These are phyloP conservation scores for Limnanthes douglasii DNA, from an alignment of 345 rosid species.

Conservation along the genomic window DNA sequence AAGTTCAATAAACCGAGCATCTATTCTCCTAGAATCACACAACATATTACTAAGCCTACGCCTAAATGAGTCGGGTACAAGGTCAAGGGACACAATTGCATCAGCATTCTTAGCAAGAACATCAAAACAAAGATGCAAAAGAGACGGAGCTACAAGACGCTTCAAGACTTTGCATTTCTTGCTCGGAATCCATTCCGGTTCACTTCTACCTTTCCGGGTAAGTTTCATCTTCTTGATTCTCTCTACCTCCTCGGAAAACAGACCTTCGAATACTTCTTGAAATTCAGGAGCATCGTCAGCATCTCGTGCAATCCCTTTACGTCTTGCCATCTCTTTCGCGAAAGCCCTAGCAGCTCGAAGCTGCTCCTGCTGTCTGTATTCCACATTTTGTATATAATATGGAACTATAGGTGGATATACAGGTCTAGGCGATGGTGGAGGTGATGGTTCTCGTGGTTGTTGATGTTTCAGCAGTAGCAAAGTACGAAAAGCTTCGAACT, in stretches of 20 bases:
- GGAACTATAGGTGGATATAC: neutral
- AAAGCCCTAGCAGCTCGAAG: neutral
- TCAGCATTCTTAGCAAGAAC: slow-evolving; percentile 21
- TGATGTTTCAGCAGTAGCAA: too few species aligned
- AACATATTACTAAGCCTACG: slow-evolving; percentile 14
- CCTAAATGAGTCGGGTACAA: slow-evolving; percentile 27
- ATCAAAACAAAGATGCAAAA: slow-evolving; percentile 17
- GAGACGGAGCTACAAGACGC: slow-evolving; percentile 11
- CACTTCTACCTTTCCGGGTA: neutral
- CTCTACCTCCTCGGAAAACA: slow-evolving; percentile 15
- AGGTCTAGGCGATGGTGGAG: neutral
- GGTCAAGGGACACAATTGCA: slow-evolving; percentile 17
- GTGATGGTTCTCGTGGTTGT: neutral
- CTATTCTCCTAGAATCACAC: slow-evolving; percentile 12
- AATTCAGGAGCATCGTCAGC: too few species aligned
- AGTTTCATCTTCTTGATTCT: slow-evolving; percentile 12
- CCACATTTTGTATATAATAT: neutral
- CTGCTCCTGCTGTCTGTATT: too few species aligned
- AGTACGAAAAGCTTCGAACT: neutral
- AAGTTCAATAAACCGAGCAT: slow-evolving; percentile 19
- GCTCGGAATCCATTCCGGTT: slow-evolving; percentile 5
- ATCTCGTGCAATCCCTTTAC: neutral
- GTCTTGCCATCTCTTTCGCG: neutral
- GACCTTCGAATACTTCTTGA: slow-evolving; percentile 8
- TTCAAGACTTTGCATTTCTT: neutral